Conservation (phyloP, 1,139 yeast species). For the Lodderomyces metapsilosis region DNA sequence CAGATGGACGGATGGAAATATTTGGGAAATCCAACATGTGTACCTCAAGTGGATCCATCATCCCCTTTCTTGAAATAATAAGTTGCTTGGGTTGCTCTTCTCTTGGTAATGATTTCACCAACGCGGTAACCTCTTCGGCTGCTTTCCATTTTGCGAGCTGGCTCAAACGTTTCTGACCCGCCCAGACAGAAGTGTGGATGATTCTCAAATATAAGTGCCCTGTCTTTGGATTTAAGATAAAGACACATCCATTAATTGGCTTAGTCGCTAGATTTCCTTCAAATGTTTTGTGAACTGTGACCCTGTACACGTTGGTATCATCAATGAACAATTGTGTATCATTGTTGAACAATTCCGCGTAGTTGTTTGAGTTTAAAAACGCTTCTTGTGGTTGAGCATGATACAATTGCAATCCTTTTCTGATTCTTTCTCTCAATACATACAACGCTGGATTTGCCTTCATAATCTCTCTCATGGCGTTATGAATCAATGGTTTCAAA, state of each 20-base stretch:
- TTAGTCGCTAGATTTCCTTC: slow-evolving; percentile 93
- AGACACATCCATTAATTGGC: slow-evolving; percentile 91
- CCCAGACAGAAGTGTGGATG: slow-evolving; percentile 94
- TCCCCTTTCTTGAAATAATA: slow-evolving; percentile 86
- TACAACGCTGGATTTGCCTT: slow-evolving; percentile 91
- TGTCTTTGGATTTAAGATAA: slow-evolving; percentile 83
- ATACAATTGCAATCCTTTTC: slow-evolving; percentile 90
- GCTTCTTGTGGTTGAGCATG: slow-evolving; percentile 95
- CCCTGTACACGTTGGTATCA: slow-evolving; percentile 91
- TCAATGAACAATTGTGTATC: slow-evolving; percentile 85
- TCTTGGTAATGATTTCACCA: slow-evolving; percentile 81
- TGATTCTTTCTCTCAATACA: slow-evolving; percentile 87
- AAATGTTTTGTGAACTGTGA: slow-evolving; percentile 86
- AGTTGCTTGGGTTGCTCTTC: slow-evolving; percentile 96
- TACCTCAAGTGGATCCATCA: slow-evolving; percentile 92
- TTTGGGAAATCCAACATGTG: slow-evolving; percentile 97
- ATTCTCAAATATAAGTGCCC: slow-evolving; percentile 88
- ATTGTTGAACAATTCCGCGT: slow-evolving; percentile 83
- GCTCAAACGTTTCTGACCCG: slow-evolving; percentile 93
- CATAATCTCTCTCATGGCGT: slow-evolving; percentile 93
- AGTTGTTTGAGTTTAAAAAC: slow-evolving; percentile 82
- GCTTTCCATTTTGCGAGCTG: slow-evolving; percentile 98
- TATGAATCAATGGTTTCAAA: slow-evolving; percentile 81
- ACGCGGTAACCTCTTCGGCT: slow-evolving; percentile 95
- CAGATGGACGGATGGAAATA: slow-evolving; percentile 85